These are phyloP conservation scores for Calonectria pseudoturangicola DNA, from an alignment of 2,329 filamentous ascomycete species.

Conservation along the genomic window DNA sequence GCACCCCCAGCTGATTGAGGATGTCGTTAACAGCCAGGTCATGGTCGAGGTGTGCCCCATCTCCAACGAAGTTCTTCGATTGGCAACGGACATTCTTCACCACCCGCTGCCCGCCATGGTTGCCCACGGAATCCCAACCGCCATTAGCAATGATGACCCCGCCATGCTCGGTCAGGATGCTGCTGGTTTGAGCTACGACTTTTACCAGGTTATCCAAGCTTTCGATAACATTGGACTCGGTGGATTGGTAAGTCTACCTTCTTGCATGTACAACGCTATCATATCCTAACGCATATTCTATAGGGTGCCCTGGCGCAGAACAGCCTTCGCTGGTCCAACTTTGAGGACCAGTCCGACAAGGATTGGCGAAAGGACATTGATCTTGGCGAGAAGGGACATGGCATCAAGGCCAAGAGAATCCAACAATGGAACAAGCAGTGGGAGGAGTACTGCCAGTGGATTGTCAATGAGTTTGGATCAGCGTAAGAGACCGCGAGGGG, in stretches of 20 bases:
- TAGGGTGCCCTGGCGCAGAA: conserved; percentile 25
- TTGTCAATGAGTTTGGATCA: conserved; percentile 24
- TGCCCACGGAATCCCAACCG: conserved; percentile 77
- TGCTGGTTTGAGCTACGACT: conserved; percentile 79
- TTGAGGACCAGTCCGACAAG: conserved; percentile 26
- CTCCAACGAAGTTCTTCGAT: conserved; percentile 78
- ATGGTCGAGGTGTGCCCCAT: conserved; percentile 80
- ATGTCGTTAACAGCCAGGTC: conserved; percentile 80
- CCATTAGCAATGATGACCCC: conserved; percentile 52
- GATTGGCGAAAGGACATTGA: conserved; percentile 26
- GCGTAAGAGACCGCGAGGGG: background rate
- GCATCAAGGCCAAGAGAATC: conserved; percentile 26
- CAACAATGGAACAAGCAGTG: conserved; percentile 21
- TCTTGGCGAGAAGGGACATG: conserved; percentile 4
- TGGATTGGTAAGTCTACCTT: conserved; percentile 13
- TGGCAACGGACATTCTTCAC: conserved; percentile 76
- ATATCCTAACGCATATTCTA: conserved; percentile 1
- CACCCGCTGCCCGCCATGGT: conserved; percentile 79
- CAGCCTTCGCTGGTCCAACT: conserved; percentile 30
- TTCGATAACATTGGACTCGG: conserved; percentile 79
- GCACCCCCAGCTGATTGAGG: conserved; percentile 79
- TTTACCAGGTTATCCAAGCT: conserved; percentile 80
- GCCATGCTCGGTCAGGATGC: conserved; percentile 40
- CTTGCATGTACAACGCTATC: background rate
- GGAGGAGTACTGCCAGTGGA: conserved; percentile 22